phyloP scores from a whole-genome alignment of 2,329 filamentous ascomycete species.

The Aureobasidium sp. region DNA sequence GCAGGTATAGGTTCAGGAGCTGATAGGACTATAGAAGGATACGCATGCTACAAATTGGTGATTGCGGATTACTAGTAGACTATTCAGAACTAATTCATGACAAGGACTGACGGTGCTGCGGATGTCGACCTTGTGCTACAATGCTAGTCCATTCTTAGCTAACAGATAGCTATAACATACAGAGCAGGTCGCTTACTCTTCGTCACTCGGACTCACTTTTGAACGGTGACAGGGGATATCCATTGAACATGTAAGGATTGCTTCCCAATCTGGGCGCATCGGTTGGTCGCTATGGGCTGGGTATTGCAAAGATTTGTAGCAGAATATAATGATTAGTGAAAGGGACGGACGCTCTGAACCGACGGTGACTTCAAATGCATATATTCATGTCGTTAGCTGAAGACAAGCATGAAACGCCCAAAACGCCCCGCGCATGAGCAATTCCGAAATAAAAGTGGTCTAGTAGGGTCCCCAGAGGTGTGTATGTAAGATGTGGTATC shows the following conservation, averaged over 20 bases:
- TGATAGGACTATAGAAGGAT: no score
- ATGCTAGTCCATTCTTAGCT: no score
- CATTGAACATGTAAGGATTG: background rate
- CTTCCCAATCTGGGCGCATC: background rate
- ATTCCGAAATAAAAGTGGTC: conserved; percentile 2
- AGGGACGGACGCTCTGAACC: background rate
- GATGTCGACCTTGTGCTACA: no score
- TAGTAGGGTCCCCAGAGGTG: background rate
- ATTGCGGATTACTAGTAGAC: no score
- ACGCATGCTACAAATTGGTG: no score
- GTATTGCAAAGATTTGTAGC: background rate
- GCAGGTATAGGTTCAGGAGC: no score
- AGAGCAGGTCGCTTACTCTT: background rate
- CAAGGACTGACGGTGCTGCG: no score
- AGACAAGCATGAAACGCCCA: conserved; percentile 3
- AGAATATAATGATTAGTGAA: background rate
- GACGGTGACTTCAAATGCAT: background rate
- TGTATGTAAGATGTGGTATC: background rate
- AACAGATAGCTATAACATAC: background rate
- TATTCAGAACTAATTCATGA: no score
- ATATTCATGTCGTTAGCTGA: background rate
- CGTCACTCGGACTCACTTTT: background rate
- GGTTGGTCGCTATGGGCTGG: background rate
- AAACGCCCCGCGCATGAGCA: conserved; percentile 6
- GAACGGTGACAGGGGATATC: background rate